A percentile compares a stretch with the other conserved stretches of the same genome.
Evolutionary conservation across 768 basidiomycete genomes (phyloP).

Genomic region (Leccinum disarticulatum): DNA sequence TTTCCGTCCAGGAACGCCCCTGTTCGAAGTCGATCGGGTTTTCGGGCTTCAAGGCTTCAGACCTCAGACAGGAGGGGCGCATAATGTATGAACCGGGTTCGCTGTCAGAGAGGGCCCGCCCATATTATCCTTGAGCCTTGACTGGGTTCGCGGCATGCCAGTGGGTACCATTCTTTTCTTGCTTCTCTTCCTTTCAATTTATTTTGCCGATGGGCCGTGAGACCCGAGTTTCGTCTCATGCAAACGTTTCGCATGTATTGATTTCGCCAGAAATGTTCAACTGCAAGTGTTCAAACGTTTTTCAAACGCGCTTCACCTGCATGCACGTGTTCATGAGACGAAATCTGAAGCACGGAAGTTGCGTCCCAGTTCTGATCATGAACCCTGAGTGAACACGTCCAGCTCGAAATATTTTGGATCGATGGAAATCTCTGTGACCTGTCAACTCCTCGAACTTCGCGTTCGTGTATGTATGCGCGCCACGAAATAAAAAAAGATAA

Average conservation of each 20-base stretch:
- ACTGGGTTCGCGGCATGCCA: too few relatives aligned
- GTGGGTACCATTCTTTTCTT: too few relatives aligned
- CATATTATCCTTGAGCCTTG: too few relatives aligned
- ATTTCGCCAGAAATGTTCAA: not conserved
- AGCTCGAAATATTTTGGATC: not conserved
- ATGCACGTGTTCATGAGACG: not conserved
- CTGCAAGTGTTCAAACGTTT: not conserved
- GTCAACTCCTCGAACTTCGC: not conserved
- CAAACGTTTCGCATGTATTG: too few relatives aligned
- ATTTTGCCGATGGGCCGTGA: too few relatives aligned
- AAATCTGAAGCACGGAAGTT: not conserved
- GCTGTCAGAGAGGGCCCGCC: not conserved
- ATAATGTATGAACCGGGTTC: not conserved
- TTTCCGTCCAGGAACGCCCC: not conserved
- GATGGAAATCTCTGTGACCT: not conserved
- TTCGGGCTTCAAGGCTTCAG: not conserved
- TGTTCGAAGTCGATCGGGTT: not conserved
- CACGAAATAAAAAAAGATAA: not conserved
- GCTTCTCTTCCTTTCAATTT: too few relatives aligned
- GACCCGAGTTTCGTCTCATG: too few relatives aligned
- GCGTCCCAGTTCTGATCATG: too few relatives aligned
- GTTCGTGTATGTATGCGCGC: not conserved
- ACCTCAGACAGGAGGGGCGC: not conserved
- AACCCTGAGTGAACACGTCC: not conserved
- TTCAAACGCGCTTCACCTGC: not conserved